Evolutionary conservation across 202 grass and related monocot genomes (phyloP), one percentile per base, ranked within the genome.

Genomic region (Zoysia matrella): DNA sequence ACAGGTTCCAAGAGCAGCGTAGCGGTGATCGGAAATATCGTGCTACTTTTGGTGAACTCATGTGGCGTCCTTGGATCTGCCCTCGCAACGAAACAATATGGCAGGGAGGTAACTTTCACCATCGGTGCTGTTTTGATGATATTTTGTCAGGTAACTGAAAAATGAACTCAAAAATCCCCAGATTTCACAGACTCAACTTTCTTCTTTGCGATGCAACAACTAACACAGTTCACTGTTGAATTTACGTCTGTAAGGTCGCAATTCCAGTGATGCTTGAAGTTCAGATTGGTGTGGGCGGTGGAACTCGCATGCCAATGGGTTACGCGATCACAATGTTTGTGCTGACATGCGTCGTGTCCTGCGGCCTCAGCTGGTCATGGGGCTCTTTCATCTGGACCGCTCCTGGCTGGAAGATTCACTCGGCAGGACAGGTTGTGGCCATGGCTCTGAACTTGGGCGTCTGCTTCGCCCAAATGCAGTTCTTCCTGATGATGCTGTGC

Each of bases 351-450:
- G 62, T 78, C 0, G 78, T 89, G 15, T 86, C 88, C 52, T 61
- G 62, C 1, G 88, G 83, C 7, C 61, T 89, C 47, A 89, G 88
- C 22, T 89, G 88, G 83, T 89, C 83, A 11, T 89, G 88, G 88
- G 86, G 88, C 5, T 86, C 83, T 4, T 55, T 89, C 61, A 82
- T 86, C 78, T 86, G 83, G 61, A 50, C 47, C 13, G 3, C 69
- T 42, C 68, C 67, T 50, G 47, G 74, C 0, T 78, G 52, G 73
- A 86, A 89, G 78, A 18, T 44, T 60, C 73, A 64, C 9, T 78
- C 88, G 2, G 74, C 61, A 1, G 74, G 88, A 65, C 79, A 82
- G 42, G 22, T 86, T 9, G 8, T 63, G 1, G 15, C 78, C 47
- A 45, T 77, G 52, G 52, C 42, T 16, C 11, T 86, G 4, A 82